Evolutionary conservation across 2,329 filamentous ascomycete genomes (phyloP).

Genomic region (Teratosphaeria nubilosa): DNA sequence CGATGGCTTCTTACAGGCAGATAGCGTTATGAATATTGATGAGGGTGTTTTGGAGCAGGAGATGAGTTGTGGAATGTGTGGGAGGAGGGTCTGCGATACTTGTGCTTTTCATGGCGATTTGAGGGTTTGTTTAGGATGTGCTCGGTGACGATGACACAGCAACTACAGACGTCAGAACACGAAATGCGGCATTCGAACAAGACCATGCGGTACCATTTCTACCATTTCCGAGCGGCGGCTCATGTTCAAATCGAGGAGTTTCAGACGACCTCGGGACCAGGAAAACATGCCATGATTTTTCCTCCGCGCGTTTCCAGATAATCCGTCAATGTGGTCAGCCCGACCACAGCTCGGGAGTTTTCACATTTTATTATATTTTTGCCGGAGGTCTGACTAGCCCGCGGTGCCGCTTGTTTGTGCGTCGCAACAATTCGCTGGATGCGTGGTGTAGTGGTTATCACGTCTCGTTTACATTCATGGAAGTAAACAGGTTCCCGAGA

Average conservation of each 20-base stretch:
- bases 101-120: constrained; percentile 31
- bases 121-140: constrained; percentile 34
- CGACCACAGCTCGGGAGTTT: neutral
- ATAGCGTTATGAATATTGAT: constrained; percentile 28
- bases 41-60: constrained; percentile 17
- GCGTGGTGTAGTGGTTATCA: constrained; percentile 14
- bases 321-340: neutral
- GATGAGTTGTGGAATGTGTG: constrained; percentile 30
- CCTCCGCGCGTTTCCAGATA: too few species aligned
- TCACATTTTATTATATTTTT: too few species aligned
- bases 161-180: neutral
- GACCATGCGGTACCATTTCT: neutral
- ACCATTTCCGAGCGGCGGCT: neutral
- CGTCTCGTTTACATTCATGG: constrained; percentile 12
- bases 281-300: too few species aligned
- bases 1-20: constrained; percentile 25
- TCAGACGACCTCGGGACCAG: neutral
- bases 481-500: constrained; percentile 4
- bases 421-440: neutral
- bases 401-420: neutral
- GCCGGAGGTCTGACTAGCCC: neutral
- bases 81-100: constrained; percentile 30
- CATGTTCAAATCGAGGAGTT: neutral
- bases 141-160: constrained; percentile 5
- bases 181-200: neutral